Evolutionary conservation across 176 grass and related monocot species (phyloP), one percentile per base, ranked within the genome.

Genomic region (Melocanna baccifera): DNA sequence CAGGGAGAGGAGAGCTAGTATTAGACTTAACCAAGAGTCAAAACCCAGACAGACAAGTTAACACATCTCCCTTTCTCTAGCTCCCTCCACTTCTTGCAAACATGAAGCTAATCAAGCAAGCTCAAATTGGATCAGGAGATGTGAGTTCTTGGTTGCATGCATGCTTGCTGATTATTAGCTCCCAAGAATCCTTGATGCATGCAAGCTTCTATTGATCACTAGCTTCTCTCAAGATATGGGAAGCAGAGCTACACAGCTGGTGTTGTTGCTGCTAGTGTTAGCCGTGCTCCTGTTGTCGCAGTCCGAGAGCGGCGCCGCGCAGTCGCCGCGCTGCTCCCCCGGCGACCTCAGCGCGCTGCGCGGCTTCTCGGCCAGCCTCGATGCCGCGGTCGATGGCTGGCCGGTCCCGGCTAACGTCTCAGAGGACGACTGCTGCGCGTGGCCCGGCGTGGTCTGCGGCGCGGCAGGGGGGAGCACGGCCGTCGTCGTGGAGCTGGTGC

Each of bases 391-490:
- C 2, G 47, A 26, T 12, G 73, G 79, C 1, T 90, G 88, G 88
- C 79, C 88, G 7, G 12, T 6, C 14, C 40, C 40, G 40, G 40
- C 40, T 41, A 41, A 41, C 8, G 28, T 48, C 16, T 6, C 47
- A 37, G 67, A 53, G 2, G 55, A 70, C 5, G 65, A 7, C 19
- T 90, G 88, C 67, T 90, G 88, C 18, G 79, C 11, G 34, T 90
- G 88, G 88, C 84, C 78, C 1, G 88, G 88, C 5, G 88, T 90
- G 47, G 3, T 39, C 20, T 90, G 88, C 46, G 14, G 19, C 23
- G 23, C 16, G 22, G 16, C 42, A 1, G 53, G 36, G 25, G 28
- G 29, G 7, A 0, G 15, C 16, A 11, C 1, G 7, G 30, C 0
- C 43, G 84, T 1, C 65, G 81, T 83, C 47, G 82, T 90, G 8